Evolutionary conservation across 805 yeast genomes (phyloP).

Genomic region (Metschnikowia cubensis): DNA sequence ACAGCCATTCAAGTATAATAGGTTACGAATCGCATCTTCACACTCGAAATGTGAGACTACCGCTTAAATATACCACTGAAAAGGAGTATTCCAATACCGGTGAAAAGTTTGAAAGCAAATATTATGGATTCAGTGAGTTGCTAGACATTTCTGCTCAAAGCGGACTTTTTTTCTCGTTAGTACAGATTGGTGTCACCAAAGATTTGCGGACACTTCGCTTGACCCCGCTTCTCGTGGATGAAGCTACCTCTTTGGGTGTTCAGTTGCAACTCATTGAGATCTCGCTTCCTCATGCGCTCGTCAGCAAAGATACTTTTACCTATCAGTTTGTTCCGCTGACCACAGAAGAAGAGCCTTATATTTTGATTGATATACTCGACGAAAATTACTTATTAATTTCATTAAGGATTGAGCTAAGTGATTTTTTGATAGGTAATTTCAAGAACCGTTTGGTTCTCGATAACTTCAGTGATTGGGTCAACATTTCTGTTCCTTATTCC

Average conservation of each 20-base stretch:
- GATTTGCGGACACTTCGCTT: slow-evolving; percentile 31
- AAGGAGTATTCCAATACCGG: slow-evolving; percentile 1
- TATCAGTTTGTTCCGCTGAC: slow-evolving; percentile 14
- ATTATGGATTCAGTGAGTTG: slow-evolving; percentile 13
- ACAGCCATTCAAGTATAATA: slow-evolving; percentile 12
- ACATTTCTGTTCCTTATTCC: slow-evolving; percentile 62
- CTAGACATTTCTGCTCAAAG: slow-evolving; percentile 14
- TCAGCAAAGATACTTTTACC: slow-evolving; percentile 13
- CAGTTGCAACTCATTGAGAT: slow-evolving; percentile 32
- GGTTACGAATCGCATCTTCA: slow-evolving; percentile 18
- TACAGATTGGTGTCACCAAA: slow-evolving; percentile 26
- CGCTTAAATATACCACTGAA: slow-evolving; percentile 13
- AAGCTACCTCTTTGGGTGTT: slow-evolving; percentile 29
- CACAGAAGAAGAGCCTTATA: slow-evolving; percentile 22
- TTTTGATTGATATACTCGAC: slow-evolving; percentile 55
- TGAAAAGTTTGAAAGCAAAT: slow-evolving; percentile 11
- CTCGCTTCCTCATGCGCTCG: slow-evolving; percentile 21
- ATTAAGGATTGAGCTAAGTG: slow-evolving; percentile 37
- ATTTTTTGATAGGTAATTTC: slow-evolving; percentile 32
- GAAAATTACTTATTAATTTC: slow-evolving; percentile 51
- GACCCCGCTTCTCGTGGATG: slow-evolving; percentile 36
- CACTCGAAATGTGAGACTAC: slow-evolving; percentile 13
- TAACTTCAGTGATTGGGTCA: slow-evolving; percentile 56
- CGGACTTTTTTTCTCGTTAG: slow-evolving; percentile 13
- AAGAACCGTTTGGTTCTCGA: slow-evolving; percentile 21